Conservation (phyloP, 192 early-diverging fungal genomes). For the Oehlia diaphana region DNA sequence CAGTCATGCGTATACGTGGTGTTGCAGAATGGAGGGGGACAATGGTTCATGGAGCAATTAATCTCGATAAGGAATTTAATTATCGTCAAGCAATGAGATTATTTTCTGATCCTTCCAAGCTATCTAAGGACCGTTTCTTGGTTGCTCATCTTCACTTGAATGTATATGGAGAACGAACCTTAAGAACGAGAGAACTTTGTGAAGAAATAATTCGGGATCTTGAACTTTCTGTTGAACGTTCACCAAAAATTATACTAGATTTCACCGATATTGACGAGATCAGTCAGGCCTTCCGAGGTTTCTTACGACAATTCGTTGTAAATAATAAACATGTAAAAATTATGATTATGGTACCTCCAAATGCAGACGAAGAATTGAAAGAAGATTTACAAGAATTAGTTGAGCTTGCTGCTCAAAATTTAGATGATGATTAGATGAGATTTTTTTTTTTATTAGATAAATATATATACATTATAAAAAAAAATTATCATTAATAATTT, state of each 20-base stretch:
- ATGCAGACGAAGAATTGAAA: slow-evolving; percentile 23
- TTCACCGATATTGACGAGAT: slow-evolving; percentile 18
- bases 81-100: slow-evolving; percentile 30
- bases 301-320: slow-evolving; percentile 16
- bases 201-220: slow-evolving; percentile 31
- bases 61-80: slow-evolving; percentile 25
- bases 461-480: neutral
- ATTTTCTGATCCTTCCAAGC: slow-evolving; percentile 16
- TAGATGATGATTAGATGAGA: neutral
- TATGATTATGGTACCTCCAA: slow-evolving; percentile 26
- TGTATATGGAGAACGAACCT: slow-evolving; percentile 23
- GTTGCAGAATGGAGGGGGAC: slow-evolving; percentile 31
- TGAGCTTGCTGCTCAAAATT: slow-evolving; percentile 11
- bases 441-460: neutral
- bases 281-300: slow-evolving; percentile 29
- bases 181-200: slow-evolving; percentile 28
- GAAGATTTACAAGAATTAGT: slow-evolving; percentile 28
- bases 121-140: slow-evolving; percentile 22
- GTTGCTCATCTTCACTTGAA: slow-evolving; percentile 13
- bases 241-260: slow-evolving; percentile 28
- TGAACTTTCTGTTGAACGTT: slow-evolving; percentile 24
- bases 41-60: slow-evolving; percentile 27
- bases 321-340: slow-evolving; percentile 16
- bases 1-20: slow-evolving; percentile 15
- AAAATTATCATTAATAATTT: neutral